These are phyloP conservation scores for Arthromyces matolae DNA, from an alignment of 768 basidiomycete genomes.

Conservation along the genomic window DNA sequence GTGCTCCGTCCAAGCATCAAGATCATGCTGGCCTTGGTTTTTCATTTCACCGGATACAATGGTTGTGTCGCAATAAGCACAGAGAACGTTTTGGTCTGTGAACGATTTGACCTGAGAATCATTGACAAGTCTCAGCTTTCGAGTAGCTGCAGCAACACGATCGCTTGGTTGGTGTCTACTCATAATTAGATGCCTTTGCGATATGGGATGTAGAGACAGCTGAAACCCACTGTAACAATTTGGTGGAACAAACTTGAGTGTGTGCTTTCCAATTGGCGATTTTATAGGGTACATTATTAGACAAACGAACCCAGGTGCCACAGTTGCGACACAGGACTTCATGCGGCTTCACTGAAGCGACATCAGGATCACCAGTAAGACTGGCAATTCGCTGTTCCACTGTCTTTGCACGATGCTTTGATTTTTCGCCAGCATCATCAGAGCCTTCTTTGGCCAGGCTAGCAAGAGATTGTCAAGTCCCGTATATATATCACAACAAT, in stretches of 20 bases:
- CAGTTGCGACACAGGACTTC: constrained; percentile 59
- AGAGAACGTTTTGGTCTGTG: constrained; percentile 43
- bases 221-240: constrained; percentile 29
- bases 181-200: too few relatives aligned
- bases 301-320: constrained; percentile 58
- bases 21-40: constrained; percentile 58
- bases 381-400: constrained; percentile 46
- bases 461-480: not conserved
- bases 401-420: constrained; percentile 21
- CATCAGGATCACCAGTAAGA: constrained; percentile 51
- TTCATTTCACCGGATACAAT: constrained; percentile 49
- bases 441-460: constrained; percentile 19
- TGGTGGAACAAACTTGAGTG: constrained; percentile 38
- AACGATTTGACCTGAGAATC: constrained; percentile 57
- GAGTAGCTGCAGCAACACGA: constrained; percentile 58
- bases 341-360: constrained; percentile 45
- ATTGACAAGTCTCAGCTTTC: constrained; percentile 60
- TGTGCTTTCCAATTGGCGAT: constrained; percentile 55
- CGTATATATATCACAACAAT: too few relatives aligned
- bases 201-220: too few relatives aligned
- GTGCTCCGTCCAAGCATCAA: constrained; percentile 61
- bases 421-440: constrained; percentile 10
- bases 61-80: constrained; percentile 44
- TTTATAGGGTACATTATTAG: constrained; percentile 37
- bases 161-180: constrained; percentile 44